phyloP scores from a whole-genome alignment of 768 basidiomycete genomes.

The Termitomyces sp. region DNA sequence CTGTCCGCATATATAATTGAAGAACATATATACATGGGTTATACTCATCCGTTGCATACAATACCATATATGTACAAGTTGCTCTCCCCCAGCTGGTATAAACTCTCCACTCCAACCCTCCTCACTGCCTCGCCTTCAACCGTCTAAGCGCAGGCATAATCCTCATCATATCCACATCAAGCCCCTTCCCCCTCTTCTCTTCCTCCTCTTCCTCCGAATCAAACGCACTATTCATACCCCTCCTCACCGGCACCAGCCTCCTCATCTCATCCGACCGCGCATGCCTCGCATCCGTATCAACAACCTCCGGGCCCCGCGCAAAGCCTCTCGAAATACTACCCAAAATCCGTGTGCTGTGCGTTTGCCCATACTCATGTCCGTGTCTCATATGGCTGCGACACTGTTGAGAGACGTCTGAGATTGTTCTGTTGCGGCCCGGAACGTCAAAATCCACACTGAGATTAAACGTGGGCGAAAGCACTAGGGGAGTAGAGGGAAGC shows the following conservation, averaged over 20 bases:
- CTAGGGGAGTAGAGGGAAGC: background rate
- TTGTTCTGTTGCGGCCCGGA: background rate
- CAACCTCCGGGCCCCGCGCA: background rate
- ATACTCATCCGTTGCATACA: no score
- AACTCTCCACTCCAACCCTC: no score
- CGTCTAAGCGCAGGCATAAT: conserved; percentile 1
- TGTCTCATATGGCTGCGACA: background rate
- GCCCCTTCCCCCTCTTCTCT: background rate
- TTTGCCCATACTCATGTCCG: background rate
- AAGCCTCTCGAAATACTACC: background rate
- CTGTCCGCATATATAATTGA: no score
- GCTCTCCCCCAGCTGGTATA: no score
- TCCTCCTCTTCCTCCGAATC: background rate
- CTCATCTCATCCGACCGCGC: background rate
- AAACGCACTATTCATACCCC: background rate
- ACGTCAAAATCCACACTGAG: background rate
- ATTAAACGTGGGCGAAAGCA: background rate
- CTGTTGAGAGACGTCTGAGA: conserved; percentile 1
- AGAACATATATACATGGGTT: no score
- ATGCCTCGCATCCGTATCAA: background rate
- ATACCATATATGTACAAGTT: no score
- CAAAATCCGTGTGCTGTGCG: background rate
- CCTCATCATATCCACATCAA: conserved; percentile 8
- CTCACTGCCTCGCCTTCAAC: no score
- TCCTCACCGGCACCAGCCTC: conserved; percentile 6